Percentiles rank a stretch among this genome's conserved stretches.
phyloP scores from a whole-genome alignment of 23 red algal genomes.

The Gracilaria gracilis region DNA sequence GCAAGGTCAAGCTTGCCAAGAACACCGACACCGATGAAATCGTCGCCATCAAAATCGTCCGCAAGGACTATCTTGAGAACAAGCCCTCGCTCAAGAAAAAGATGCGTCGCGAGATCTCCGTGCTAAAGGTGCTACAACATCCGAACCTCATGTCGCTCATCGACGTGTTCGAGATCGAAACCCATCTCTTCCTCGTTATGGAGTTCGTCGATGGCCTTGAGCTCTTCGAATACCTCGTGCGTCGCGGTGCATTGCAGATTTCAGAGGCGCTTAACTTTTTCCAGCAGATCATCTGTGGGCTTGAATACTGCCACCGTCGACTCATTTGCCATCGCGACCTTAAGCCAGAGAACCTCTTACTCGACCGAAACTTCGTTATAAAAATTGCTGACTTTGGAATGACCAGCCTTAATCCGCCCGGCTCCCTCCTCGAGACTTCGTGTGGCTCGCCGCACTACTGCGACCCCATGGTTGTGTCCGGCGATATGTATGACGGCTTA shows the following conservation, averaged over 20 bases:
- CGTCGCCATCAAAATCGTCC: constrained; percentile 97
- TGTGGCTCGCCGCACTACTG: constrained; percentile 99
- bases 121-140: constrained; percentile 74
- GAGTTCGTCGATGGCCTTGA: constrained; percentile 97
- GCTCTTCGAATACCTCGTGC: constrained; percentile 94
- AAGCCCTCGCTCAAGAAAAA: constrained; percentile 92
- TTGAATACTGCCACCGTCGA: constrained; percentile 97
- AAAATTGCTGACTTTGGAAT: constrained; percentile 99
- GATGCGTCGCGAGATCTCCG: constrained; percentile 83
- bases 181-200: constrained; percentile 96
- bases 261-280: constrained; percentile 94
- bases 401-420: constrained; percentile 91
- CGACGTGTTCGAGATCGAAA: constrained; percentile 97
- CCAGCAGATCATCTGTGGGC: constrained; percentile 94
- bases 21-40: constrained; percentile 84
- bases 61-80: constrained; percentile 93
- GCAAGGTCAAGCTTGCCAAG: constrained; percentile 80
- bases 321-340: constrained; percentile 98
- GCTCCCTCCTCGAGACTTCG: constrained; percentile 90
- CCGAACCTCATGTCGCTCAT: constrained; percentile 89
- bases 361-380: constrained; percentile 81
- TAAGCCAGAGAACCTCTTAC: constrained; percentile 98
- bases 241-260: constrained; percentile 80
- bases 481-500: constrained; percentile 96
- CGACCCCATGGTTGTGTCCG: constrained; percentile 94